Conservation (phyloP, 306 rosid species). For the Styphnolobium japonicum region DNA sequence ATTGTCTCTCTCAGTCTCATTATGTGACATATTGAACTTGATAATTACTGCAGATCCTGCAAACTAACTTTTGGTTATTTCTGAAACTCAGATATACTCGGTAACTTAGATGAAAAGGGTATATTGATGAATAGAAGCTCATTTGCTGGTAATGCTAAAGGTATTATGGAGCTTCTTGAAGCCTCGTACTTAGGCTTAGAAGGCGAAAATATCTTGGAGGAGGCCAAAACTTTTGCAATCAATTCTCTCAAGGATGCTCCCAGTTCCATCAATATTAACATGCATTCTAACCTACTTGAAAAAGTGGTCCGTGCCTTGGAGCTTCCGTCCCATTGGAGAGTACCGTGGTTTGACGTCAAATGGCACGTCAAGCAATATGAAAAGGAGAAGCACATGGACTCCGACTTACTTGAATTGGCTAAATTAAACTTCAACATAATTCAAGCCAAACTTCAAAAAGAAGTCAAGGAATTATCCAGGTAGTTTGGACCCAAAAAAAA, state of each 20-base stretch:
- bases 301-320: slow-evolving; percentile 45
- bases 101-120: slow-evolving; percentile 23
- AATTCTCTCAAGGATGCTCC: slow-evolving; percentile 19
- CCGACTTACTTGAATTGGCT: slow-evolving; percentile 40
- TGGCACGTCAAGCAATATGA: slow-evolving; percentile 40
- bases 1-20: background rate
- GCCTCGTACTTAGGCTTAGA: slow-evolving; percentile 48
- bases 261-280: background rate
- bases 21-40: background rate
- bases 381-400: background rate
- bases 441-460: slow-evolving; percentile 51
- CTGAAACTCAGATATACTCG: slow-evolving; percentile 30
- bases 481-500: background rate
- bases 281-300: background rate
- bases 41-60: background rate
- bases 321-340: slow-evolving; percentile 58
- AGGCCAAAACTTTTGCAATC: background rate
- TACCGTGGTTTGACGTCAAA: slow-evolving; percentile 57
- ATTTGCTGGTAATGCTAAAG: background rate
- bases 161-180: slow-evolving; percentile 39
- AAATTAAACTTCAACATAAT: slow-evolving; percentile 46
- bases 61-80: background rate
- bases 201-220: slow-evolving; percentile 38
- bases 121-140: background rate
- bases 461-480: slow-evolving; percentile 51